Base-by-base conservation (phyloP, 495 filamentous ascomycete species). In the Aspergillus leporis region DNA sequence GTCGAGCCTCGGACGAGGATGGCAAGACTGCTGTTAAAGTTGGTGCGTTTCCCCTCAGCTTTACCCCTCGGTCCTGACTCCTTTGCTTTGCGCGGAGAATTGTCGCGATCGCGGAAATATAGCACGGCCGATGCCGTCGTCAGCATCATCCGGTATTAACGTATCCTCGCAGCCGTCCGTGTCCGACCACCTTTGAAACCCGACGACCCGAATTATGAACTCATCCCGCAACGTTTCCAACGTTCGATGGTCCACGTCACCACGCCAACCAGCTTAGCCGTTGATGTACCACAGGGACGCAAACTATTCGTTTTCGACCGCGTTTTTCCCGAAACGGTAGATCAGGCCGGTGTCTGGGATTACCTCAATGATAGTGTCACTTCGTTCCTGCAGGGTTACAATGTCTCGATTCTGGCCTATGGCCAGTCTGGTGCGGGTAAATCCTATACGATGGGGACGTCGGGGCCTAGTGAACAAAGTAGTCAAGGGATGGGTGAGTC, bases 371-470 rank as follows among this genome's bases (percentile, higher is more conserved):
- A 98, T 60, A 96, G 92, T 68, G 88, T 97, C 56, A 84, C 81
- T 70, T 92, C 92, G 1, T 99, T 99, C 71, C 72, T 95, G 8
- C 90, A 96, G 70, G 94, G 94, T 40, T 99, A 97, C 81, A 99
- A 99, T 87, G 94, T 99, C 64, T 99, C 94, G 13, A 85, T 99
- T 49, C 82, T 99, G 61, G 94, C 94, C 41, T 99, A 99, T 66
- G 94, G 94, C 64, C 94, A 99, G 78, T 99, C 94, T n/a, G 94
- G 94, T 38, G 92, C 94, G n/a, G 94, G 94, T 66, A 99, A 99
- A 75, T 99, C 94, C 1, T 98, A 97, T 70, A 99, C 94, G 0
- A 99, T 99, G 94, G 94, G 94, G 41, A 99, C 94, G 1, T 90
- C 94, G 3, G 91, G 93, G 3, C 93, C 95, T 8, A 75, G 69